These are phyloP conservation scores for Naganishia randhawae DNA, from an alignment of 768 basidiomycete species.

Conservation along the genomic window DNA sequence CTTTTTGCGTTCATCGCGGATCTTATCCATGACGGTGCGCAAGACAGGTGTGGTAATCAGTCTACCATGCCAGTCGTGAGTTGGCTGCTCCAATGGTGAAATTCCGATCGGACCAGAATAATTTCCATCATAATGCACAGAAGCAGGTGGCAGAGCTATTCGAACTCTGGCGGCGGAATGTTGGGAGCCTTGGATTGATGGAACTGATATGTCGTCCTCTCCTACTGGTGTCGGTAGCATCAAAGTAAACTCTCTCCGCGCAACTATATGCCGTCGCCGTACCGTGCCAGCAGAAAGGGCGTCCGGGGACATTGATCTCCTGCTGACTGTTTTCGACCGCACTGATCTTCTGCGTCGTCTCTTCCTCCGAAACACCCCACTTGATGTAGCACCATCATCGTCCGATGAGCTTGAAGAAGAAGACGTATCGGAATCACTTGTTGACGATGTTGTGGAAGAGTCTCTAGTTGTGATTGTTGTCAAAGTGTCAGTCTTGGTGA, in stretches of 20 bases:
- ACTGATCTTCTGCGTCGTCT: conserved; percentile 24
- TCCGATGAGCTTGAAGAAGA: conserved; percentile 25
- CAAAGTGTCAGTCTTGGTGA: conserved; percentile 19
- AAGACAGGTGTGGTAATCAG: conserved; percentile 42
- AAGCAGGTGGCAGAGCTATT: neutral
- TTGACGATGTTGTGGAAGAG: conserved; percentile 28
- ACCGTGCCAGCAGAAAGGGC: neutral
- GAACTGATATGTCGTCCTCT: conserved; percentile 21
- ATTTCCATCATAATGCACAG: neutral
- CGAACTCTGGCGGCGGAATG: neutral
- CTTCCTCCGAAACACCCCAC: conserved; percentile 16
- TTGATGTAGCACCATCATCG: conserved; percentile 19
- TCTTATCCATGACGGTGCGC: conserved; percentile 36
- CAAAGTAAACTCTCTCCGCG: conserved; percentile 42
- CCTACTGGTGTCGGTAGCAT: conserved; percentile 37
- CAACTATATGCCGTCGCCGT: neutral
- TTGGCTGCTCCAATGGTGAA: conserved; percentile 19
- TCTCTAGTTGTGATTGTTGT: conserved; percentile 7
- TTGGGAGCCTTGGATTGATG: neutral
- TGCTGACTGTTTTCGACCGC: conserved; percentile 30
- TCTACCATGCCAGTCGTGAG: conserved; percentile 32
- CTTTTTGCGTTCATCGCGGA: conserved; percentile 34
- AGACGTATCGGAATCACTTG: conserved; percentile 7
- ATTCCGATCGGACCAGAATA: conserved; percentile 1
- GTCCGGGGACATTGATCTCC: conserved; percentile 32